Conservation (phyloP, 768 basidiomycete genomes). For the Nevesoporus exiguus region DNA sequence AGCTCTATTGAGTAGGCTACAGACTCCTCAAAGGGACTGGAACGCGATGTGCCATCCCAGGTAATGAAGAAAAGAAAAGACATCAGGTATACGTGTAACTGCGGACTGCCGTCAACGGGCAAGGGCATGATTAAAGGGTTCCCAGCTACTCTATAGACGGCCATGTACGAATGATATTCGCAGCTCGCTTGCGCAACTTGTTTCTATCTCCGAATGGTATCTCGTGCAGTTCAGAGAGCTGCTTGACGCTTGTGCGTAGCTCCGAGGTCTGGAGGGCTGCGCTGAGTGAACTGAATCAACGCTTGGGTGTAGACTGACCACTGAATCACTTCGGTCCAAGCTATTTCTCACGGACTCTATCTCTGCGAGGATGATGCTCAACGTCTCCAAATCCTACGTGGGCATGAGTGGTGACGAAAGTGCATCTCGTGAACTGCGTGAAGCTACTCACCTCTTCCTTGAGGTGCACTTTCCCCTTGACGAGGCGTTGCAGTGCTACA, state of each 20-base stretch:
- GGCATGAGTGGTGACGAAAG: background rate
- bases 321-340: slow-evolving; percentile 1
- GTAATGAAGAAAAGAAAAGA: background rate
- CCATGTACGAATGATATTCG: slow-evolving; percentile 14
- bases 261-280: slow-evolving; percentile 12
- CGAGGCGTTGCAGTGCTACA: slow-evolving; percentile 26
- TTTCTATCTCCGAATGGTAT: slow-evolving; percentile 32
- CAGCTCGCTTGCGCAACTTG: slow-evolving; percentile 24
- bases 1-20: background rate
- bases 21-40: background rate
- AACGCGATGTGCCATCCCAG: background rate
- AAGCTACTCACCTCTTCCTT: slow-evolving; percentile 19
- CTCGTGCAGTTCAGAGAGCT: slow-evolving; percentile 25
- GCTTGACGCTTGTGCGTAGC: slow-evolving; percentile 20
- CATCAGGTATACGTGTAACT: slow-evolving; percentile 6
- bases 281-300: background rate
- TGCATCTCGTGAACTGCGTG: background rate
- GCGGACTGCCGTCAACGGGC: background rate
- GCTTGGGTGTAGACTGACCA: slow-evolving; percentile 15
- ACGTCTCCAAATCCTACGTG: slow-evolving; percentile 22
- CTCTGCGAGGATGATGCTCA: slow-evolving; percentile 30
- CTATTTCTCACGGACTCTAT: slow-evolving; percentile 25
- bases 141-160: background rate
- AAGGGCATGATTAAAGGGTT: background rate
- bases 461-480: slow-evolving; percentile 27